A percentile compares a stretch with the other conserved stretches of the same genome.
Evolutionary conservation across 257 asterid genomes (phyloP).

Genomic region (Ehretia macrophylla): DNA sequence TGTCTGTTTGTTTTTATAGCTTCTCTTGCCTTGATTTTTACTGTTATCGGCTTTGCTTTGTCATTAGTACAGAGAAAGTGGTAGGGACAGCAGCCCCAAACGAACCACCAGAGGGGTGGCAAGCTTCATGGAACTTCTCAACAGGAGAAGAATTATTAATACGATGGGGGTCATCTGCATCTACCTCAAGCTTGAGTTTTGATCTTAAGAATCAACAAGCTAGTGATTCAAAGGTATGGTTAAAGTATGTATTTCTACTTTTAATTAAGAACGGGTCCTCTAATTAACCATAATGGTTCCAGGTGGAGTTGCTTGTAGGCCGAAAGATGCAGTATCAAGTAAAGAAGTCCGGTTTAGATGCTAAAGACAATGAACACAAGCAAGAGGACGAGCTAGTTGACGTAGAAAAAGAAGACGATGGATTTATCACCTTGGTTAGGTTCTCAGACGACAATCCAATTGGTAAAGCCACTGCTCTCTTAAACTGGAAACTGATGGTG

Average conservation of each 20-base stretch:
- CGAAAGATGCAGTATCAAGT: conserved; percentile 66
- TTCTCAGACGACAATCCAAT: conserved; percentile 57
- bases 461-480: conserved; percentile 84
- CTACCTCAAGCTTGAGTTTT: conserved; percentile 37
- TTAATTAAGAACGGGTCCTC: not conserved
- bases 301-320: conserved; percentile 72
- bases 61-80: conserved; percentile 82
- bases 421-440: conserved; percentile 61
- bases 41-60: conserved; percentile 22
- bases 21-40: conserved; percentile 8
- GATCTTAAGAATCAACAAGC: conserved; percentile 33
- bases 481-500: conserved; percentile 73
- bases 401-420: conserved; percentile 44
- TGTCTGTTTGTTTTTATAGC: conserved; percentile 5
- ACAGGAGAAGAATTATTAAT: conserved; percentile 53
- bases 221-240: conserved; percentile 40
- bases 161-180: conserved; percentile 36
- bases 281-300: not conserved
- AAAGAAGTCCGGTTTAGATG: conserved; percentile 18
- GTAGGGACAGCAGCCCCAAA: conserved; percentile 86
- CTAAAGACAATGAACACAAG: conserved; percentile 6
- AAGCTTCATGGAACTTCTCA: conserved; percentile 79
- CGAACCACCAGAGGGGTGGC: conserved; percentile 66
- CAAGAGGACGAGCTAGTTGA: conserved; percentile 6
- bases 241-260: not conserved